Conservation (phyloP, 495 filamentous ascomycete genomes). For the Aspergillus wentii region DNA sequence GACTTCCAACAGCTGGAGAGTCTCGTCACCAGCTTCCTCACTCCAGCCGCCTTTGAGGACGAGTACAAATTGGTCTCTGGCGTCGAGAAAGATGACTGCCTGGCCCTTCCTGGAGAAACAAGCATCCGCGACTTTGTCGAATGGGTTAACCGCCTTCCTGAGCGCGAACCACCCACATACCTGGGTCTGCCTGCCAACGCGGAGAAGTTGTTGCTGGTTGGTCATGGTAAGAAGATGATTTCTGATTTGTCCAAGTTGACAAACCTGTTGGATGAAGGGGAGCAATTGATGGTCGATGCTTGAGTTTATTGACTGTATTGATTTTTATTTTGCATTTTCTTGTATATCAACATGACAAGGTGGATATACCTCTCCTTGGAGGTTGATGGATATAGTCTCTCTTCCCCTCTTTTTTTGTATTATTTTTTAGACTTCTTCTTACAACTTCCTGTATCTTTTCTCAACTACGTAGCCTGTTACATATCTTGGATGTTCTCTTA, state of each 20-base stretch:
- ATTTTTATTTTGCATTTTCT: slow-evolving; percentile 2
- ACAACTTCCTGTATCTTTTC: too few relatives aligned
- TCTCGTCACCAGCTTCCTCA: slow-evolving; percentile 74
- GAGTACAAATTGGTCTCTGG: slow-evolving; percentile 81
- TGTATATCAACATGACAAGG: too few relatives aligned
- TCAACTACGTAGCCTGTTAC: too few relatives aligned
- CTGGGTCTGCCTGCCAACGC: slow-evolving; percentile 94
- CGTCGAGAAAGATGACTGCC: slow-evolving; percentile 52
- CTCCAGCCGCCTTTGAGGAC: slow-evolving; percentile 82
- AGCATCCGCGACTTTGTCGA: slow-evolving; percentile 79
- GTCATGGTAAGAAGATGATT: slow-evolving; percentile 81
- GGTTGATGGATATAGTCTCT: too few relatives aligned
- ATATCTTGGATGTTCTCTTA: too few relatives aligned
- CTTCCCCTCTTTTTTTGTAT: too few relatives aligned
- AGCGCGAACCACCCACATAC: slow-evolving; percentile 95
- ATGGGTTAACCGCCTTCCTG: slow-evolving; percentile 89
- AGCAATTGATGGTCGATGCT: slow-evolving; percentile 78
- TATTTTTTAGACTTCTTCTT: too few relatives aligned
- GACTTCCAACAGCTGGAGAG: slow-evolving; percentile 70
- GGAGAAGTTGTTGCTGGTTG: slow-evolving; percentile 90
- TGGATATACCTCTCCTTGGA: too few relatives aligned
- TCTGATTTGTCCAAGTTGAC: slow-evolving; percentile 77
- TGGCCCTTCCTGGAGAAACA: slow-evolving; percentile 74
- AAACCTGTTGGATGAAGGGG: slow-evolving; percentile 85
- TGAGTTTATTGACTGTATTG: slow-evolving; percentile 11